phyloP scores from a whole-genome alignment of 192 early-diverging fungal genomes.

The Backusella tarrabulga region DNA sequence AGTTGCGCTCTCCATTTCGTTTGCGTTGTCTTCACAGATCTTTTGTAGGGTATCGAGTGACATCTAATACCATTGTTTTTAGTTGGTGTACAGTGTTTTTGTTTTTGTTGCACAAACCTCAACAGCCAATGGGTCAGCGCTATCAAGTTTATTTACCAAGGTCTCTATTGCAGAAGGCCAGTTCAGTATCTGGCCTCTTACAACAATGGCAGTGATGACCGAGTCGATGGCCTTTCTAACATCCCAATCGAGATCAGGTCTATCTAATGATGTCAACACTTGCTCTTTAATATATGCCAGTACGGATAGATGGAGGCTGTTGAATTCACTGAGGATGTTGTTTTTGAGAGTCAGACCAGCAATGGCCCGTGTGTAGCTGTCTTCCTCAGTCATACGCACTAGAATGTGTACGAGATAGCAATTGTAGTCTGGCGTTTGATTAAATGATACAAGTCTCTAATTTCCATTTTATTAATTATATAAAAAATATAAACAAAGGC shows the following conservation, averaged over 20 bases:
- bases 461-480: slow-evolving; percentile 7
- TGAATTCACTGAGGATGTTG: slow-evolving; percentile 60
- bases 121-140: slow-evolving; percentile 63
- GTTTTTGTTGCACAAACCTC: slow-evolving; percentile 61
- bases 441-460: slow-evolving; percentile 74
- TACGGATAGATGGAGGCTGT: slow-evolving; percentile 51
- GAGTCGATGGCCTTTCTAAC: slow-evolving; percentile 80
- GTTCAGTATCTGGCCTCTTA: slow-evolving; percentile 57
- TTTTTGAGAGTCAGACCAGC: slow-evolving; percentile 87
- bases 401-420: slow-evolving; percentile 90
- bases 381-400: slow-evolving; percentile 64
- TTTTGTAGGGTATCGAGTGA: slow-evolving; percentile 84
- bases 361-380: slow-evolving; percentile 68
- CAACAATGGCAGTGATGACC: slow-evolving; percentile 86
- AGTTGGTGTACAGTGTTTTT: slow-evolving; percentile 15
- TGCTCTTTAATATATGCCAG: slow-evolving; percentile 13
- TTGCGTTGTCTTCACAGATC: slow-evolving; percentile 92
- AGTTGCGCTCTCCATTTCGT: slow-evolving; percentile 72
- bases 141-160: slow-evolving; percentile 76
- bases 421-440: slow-evolving; percentile 82
- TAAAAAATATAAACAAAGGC: slow-evolving; percentile 4
- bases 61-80: slow-evolving; percentile 46
- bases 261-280: slow-evolving; percentile 38
- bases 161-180: slow-evolving; percentile 80
- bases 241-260: slow-evolving; percentile 57